Percentiles rank a stretch among this genome's conserved stretches.
Conservation (phyloP, 148 eudicot genomes). For the Rhododendron simsii region DNA sequence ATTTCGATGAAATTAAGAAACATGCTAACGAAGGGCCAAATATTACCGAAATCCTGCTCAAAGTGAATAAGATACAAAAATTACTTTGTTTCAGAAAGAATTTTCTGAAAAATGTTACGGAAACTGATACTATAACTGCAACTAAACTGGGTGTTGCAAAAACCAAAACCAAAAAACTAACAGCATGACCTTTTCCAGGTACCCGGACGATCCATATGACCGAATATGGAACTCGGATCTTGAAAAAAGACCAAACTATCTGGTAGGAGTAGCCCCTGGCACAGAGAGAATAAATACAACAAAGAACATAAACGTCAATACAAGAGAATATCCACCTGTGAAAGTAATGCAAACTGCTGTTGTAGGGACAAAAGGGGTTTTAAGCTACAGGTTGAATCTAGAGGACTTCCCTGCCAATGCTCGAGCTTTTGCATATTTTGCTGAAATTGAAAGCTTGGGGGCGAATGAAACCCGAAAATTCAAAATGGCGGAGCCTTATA, state of each 20-base stretch:
- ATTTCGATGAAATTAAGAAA: neutral
- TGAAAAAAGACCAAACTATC: slow-evolving; percentile 73
- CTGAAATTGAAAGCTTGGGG: slow-evolving; percentile 71
- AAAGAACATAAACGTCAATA: slow-evolving; percentile 57
- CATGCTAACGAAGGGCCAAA: neutral
- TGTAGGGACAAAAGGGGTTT: slow-evolving; percentile 65
- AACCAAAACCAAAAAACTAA: neutral
- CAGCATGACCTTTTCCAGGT: slow-evolving; percentile 43
- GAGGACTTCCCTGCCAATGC: slow-evolving; percentile 97
- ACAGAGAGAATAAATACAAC: slow-evolving; percentile 75
- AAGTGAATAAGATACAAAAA: neutral
- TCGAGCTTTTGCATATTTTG: slow-evolving; percentile 91
- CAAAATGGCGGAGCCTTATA: slow-evolving; percentile 66
- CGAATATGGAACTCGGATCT: slow-evolving; percentile 95
- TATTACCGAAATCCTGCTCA: neutral
- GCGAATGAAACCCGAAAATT: slow-evolving; percentile 70
- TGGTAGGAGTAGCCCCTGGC: slow-evolving; percentile 84
- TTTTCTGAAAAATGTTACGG: neutral
- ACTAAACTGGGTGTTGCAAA: neutral
- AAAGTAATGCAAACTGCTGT: slow-evolving; percentile 98
- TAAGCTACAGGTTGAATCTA: slow-evolving; percentile 70
- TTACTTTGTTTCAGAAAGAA: neutral
- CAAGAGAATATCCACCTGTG: slow-evolving; percentile 87
- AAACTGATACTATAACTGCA: neutral
- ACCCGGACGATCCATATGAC: slow-evolving; percentile 98